Base-by-base conservation (phyloP, 805 yeast species). In the Metschnikowia arizonensis region DNA sequence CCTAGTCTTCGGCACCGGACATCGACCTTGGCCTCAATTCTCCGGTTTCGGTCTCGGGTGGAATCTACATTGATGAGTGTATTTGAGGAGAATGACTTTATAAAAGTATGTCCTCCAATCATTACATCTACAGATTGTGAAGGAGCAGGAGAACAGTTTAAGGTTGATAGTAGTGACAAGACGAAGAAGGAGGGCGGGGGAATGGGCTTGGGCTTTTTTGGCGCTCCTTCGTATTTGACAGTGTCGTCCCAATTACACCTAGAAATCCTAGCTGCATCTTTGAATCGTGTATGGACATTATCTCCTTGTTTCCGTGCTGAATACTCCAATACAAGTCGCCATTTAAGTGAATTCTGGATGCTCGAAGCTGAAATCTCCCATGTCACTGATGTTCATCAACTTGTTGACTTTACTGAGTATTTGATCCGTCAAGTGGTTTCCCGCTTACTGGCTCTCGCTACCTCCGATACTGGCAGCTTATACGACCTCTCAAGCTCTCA, bases 321-420 rank as follows among this genome's bases (percentile, higher is more conserved):
- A 33, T 47, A 53, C 25, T 85, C 95, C 46, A 90, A 88, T 59
- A 93, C 99, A 0, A 86, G 82, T 56, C 74, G 99, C 42, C 99
- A 93, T 62, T 65, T 93, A 47, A 78, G 91, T 48, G 99, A 93
- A 63, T 93, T 93, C 63, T 93, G 97, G 97, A 90, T 93, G 97
- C 65, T 93, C 2, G 99, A 93, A 63, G 95, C 89, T 0, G 99
- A 93, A 61, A 64, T 88, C 17, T 81, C 88, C 7, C 86, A 85
- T 62, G 65, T 85, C 1, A 71, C 73, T 4, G 63, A 70, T 11
- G 76, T 90, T 5, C 58, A 60, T 3, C 84, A 83, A 48, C 64
- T 93, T 45, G 83, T 91, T 1, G 57, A 57, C 2, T 75, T 88
- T 41, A 78, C 83, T 2, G 96, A 90, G 60, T 58, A 59, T 1